Base-by-base conservation (phyloP, 78 protist species). In the Chrysochromulina tobinii region DNA sequence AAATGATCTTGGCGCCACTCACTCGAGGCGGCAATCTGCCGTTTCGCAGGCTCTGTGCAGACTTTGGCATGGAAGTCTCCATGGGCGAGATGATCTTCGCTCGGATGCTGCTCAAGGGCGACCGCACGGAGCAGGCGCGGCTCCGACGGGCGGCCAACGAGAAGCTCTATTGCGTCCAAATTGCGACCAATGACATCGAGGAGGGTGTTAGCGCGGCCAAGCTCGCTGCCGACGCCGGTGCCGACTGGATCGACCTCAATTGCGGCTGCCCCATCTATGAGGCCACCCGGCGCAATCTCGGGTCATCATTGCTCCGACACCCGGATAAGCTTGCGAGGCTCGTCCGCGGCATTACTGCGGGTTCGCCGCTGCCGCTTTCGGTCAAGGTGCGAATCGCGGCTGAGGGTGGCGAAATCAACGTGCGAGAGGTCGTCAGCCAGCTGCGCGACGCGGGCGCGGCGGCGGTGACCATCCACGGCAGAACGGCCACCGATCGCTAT, bases 21-120 rank as follows among this genome's bases (percentile, higher is more conserved):
- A 98, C 99, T 5, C 98, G 99, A n/a, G 99, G 97, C 72, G 99
- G 99, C 75, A 98, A 98, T 88, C 94, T 98, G 54, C 99, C 99
- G 17, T 98, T 98, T 95, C 97, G 99, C 14, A 83, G 96, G n/a
- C 73, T 87, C 50, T 58, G 75, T 53, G 57, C 27, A n/a, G 38
- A 9, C n/a, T 15, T 68, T 8, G 91, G 91, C 48, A 61, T 27
- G 20, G 81, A 88, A 25, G 84, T 68, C 48, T 20, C 83, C 50
- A 0, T 67, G 54, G 38, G 79, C 3, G 91, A 88, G 66, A 88
- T 88, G 91, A 23, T 61, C 27, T n/a, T 88, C n/a, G 55, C 83
- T 4, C 1, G n/a, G 20, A 6, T 38, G 57, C 54, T 88, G 8
- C 64, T 88, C 2, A 3, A 38, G 51, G 91, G 75, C 50, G 57